phyloP scores from a whole-genome alignment of 192 early-diverging fungal species.

The Hyaloraphidium curvatum region DNA sequence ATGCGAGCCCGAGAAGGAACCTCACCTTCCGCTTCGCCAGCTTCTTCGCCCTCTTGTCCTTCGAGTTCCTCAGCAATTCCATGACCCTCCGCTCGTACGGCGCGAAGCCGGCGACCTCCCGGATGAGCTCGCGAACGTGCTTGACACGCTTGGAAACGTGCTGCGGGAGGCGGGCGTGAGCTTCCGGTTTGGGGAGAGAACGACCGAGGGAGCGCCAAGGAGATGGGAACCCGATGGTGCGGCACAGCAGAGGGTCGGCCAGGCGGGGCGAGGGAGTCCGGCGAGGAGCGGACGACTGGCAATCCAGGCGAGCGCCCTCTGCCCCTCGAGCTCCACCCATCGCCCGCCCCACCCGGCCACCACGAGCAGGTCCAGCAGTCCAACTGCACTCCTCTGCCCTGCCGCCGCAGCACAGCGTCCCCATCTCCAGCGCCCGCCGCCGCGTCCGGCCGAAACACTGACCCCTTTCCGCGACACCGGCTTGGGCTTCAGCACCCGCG shows the following conservation, averaged over 20 bases:
- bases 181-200: constrained; percentile 11
- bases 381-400: background rate
- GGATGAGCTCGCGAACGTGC: constrained; percentile 85
- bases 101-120: constrained; percentile 92
- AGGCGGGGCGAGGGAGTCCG: constrained; percentile 3
- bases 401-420: background rate
- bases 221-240: background rate
- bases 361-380: constrained; percentile 1
- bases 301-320: constrained; percentile 7
- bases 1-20: constrained; percentile 3
- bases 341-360: background rate
- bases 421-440: background rate
- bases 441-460: constrained; percentile 18
- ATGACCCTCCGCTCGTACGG: constrained; percentile 98
- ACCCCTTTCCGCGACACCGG: constrained; percentile 68
- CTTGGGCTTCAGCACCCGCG: constrained; percentile 42
- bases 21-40: constrained; percentile 86
- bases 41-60: constrained; percentile 99
- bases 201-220: constrained; percentile 5
- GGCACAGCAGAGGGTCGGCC: constrained; percentile 6
- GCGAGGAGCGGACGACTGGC: background rate
- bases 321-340: constrained; percentile 13
- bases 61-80: constrained; percentile 99
- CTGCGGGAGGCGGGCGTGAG: constrained; percentile 12
- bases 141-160: constrained; percentile 51